A percentile compares a stretch with the other conserved stretches of the same genome.
These are phyloP conservation scores for Wickerhamomyces subpelliculosus DNA, from an alignment of 805 yeast species.

Conservation along the genomic window DNA sequence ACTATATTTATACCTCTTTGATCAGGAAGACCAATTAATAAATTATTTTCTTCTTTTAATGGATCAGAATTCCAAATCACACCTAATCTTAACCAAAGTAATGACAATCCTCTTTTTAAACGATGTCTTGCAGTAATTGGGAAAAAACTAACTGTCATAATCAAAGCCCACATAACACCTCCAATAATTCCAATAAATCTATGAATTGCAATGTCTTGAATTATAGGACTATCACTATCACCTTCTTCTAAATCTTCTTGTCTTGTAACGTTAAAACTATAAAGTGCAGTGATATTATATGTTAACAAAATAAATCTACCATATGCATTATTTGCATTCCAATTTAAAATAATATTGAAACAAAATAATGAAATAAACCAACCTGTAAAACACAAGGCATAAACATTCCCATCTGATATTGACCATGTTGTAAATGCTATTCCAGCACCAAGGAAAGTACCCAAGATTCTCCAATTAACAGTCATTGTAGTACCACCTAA, in stretches of 20 bases:
- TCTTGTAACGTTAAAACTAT: constrained; percentile 61
- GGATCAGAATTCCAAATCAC: constrained; percentile 77
- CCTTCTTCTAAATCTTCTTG: constrained; percentile 55
- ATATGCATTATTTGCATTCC: constrained; percentile 55
- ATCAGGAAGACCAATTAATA: constrained; percentile 19
- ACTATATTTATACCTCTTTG: constrained; percentile 41
- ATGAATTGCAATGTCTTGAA: constrained; percentile 71
- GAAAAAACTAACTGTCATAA: constrained; percentile 55
- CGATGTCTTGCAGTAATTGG: constrained; percentile 75
- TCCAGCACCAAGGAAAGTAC: constrained; percentile 67
- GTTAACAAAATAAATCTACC: constrained; percentile 69
- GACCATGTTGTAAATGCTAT: constrained; percentile 57
- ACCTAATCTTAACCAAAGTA: constrained; percentile 76
- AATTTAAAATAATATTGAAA: constrained; percentile 52
- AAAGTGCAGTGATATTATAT: constrained; percentile 71
- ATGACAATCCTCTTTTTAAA: constrained; percentile 55
- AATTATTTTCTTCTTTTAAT: constrained; percentile 31
- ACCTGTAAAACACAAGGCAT: constrained; percentile 44
- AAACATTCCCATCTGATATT: constrained; percentile 46
- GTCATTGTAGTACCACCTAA: constrained; percentile 82
- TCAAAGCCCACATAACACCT: constrained; percentile 74
- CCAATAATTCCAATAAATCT: constrained; percentile 63
- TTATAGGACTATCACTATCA: constrained; percentile 61
- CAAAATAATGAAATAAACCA: constrained; percentile 31
- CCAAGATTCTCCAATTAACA: constrained; percentile 63